Evolutionary conservation across 257 asterid species (phyloP).

Genomic region (Nicotiana noctiflora): DNA sequence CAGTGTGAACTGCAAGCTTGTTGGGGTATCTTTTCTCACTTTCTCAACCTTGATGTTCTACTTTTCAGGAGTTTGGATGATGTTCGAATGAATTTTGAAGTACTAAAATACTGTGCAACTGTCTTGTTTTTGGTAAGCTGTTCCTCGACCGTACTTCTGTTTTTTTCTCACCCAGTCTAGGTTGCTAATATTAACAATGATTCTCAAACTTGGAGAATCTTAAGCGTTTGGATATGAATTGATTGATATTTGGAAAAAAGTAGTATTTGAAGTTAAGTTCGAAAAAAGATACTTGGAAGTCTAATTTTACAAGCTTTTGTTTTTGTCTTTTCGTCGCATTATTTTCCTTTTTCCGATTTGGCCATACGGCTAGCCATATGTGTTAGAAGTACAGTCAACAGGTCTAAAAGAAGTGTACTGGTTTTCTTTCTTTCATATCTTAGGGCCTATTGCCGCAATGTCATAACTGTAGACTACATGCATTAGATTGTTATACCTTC

Average conservation of each 20-base stretch:
- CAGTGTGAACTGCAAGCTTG: conserved; percentile 2
- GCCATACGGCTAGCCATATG: neutral
- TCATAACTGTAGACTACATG: neutral
- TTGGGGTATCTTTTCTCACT: neutral
- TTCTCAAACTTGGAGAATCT: neutral
- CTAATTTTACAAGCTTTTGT: neutral
- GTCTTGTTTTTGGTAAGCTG: conserved; percentile 13
- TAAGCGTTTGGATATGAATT: too few relatives aligned
- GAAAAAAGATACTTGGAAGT: too few relatives aligned
- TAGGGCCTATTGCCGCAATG: neutral
- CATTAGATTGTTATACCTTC: neutral
- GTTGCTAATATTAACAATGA: neutral
- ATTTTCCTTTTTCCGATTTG: neutral
- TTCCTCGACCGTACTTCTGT: neutral
- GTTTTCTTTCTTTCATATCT: neutral
- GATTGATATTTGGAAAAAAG: too few relatives aligned
- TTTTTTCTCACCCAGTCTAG: neutral
- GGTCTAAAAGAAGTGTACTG: neutral
- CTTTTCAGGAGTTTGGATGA: conserved; percentile 19
- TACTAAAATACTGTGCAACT: conserved; percentile 15
- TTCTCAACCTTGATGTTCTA: neutral
- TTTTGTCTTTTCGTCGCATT: neutral
- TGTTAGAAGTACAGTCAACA: neutral
- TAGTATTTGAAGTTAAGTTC: too few relatives aligned
- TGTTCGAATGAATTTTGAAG: conserved; percentile 18